Percentiles rank a stretch among this genome's conserved stretches.
Conservation (phyloP, 1,139 yeast genomes). For the Scheffersomyces segobiensis region DNA sequence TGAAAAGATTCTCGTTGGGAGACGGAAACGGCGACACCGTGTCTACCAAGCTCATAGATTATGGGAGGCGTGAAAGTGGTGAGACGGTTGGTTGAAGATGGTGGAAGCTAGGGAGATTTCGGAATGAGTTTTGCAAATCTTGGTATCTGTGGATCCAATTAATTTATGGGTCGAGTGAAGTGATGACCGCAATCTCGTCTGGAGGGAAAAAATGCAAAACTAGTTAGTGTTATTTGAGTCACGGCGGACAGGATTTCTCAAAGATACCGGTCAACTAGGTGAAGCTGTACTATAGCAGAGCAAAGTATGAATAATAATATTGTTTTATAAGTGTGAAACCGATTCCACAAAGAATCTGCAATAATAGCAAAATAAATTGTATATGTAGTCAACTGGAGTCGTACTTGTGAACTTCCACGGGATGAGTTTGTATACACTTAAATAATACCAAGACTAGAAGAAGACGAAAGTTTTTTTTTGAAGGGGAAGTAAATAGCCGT, state of each 20-base stretch:
- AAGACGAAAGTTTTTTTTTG: background rate
- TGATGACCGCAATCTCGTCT: background rate
- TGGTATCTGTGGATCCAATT: background rate
- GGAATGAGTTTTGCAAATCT: background rate
- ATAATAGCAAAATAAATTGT: background rate
- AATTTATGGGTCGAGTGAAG: background rate
- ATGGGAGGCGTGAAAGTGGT: background rate
- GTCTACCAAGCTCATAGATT: background rate
- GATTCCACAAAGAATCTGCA: background rate
- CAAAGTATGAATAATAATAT: background rate
- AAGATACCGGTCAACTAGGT: background rate
- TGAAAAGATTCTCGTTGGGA: constrained; percentile 11
- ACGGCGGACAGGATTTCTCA: background rate
- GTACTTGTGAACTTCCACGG: background rate
- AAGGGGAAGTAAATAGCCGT: background rate
- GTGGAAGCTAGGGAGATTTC: background rate
- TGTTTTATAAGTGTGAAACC: background rate
- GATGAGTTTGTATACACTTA: background rate
- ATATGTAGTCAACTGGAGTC: background rate
- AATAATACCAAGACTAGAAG: background rate
- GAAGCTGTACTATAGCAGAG: background rate
- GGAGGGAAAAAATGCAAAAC: background rate
- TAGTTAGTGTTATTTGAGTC: background rate
- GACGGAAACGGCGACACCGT: constrained; percentile 10
- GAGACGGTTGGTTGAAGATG: background rate